phyloP scores from a whole-genome alignment of 495 filamentous ascomycete species.

The Annulohypoxylon bovei region DNA sequence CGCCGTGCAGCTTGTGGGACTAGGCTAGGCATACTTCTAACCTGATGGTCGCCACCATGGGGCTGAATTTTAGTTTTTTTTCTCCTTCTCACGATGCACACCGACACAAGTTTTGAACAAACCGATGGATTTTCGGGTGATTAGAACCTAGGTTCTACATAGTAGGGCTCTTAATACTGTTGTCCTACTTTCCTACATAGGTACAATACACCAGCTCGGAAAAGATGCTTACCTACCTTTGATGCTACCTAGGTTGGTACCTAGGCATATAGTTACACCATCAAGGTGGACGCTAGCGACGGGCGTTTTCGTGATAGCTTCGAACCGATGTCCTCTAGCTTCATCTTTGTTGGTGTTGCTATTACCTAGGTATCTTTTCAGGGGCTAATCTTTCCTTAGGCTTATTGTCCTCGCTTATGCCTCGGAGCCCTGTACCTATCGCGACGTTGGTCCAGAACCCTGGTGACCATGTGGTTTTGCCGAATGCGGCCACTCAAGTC shows the following conservation, averaged over 20 bases:
- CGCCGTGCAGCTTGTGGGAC: slow-evolving; percentile 25
- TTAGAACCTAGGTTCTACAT: neutral
- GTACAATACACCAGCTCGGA: neutral
- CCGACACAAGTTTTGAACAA: slow-evolving; percentile 22
- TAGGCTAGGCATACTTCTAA: neutral
- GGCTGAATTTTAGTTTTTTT: slow-evolving; percentile 7
- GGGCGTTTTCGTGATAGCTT: slow-evolving; percentile 4
- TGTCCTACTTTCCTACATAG: neutral
- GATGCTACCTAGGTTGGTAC: neutral
- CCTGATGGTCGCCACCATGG: slow-evolving; percentile 10
- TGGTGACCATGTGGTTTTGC: slow-evolving; percentile 3
- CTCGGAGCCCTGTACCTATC: neutral
- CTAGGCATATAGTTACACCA: slow-evolving; percentile 14
- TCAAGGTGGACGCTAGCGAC: slow-evolving; percentile 6
- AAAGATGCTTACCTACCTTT: neutral
- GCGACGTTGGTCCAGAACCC: neutral
- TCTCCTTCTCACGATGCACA: slow-evolving; percentile 10
- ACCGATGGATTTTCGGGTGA: slow-evolving; percentile 8
- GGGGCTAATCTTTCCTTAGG: neutral
- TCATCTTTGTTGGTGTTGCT: neutral
- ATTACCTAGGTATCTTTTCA: neutral
- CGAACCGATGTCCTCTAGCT: neutral
- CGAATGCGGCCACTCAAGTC: slow-evolving; percentile 14
- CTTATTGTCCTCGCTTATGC: neutral
- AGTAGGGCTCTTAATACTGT: neutral